Conservation (phyloP, 257 asterid genomes). For the Nicotiana otophora region DNA sequence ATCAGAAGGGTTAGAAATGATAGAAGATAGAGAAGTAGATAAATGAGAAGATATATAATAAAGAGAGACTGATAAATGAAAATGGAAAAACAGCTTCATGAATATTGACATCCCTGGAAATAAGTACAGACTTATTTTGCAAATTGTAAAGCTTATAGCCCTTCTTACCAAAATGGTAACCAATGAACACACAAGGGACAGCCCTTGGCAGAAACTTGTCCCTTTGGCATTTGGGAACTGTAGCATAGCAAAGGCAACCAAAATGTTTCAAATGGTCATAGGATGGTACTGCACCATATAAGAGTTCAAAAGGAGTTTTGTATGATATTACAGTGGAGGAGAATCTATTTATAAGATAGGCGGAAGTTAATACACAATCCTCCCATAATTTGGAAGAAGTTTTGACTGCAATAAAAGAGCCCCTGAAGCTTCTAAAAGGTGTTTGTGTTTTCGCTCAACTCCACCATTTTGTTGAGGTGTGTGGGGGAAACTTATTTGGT, state of each 20-base stretch:
- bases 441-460: background rate
- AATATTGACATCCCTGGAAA: too few species aligned
- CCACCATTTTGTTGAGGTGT: slow-evolving; percentile 11
- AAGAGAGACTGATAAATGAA: too few species aligned
- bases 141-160: too few species aligned
- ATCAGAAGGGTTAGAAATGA: too few species aligned
- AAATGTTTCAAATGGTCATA: background rate
- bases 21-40: too few species aligned
- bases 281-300: background rate
- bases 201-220: too few species aligned
- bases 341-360: background rate
- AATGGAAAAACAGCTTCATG: too few species aligned
- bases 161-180: too few species aligned
- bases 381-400: background rate
- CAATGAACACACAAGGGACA: too few species aligned
- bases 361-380: background rate
- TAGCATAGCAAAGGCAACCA: background rate
- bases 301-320: background rate
- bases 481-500: background rate
- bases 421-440: background rate
- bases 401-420: background rate
- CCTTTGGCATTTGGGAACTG: too few species aligned
- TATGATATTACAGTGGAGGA: background rate
- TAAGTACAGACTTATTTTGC: too few species aligned
- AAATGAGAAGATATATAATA: too few species aligned